Percentiles rank a stretch among this genome's conserved stretches.
phyloP scores from a whole-genome alignment of 2,329 filamentous ascomycete genomes.

The Arthrocladium fulminans region DNA sequence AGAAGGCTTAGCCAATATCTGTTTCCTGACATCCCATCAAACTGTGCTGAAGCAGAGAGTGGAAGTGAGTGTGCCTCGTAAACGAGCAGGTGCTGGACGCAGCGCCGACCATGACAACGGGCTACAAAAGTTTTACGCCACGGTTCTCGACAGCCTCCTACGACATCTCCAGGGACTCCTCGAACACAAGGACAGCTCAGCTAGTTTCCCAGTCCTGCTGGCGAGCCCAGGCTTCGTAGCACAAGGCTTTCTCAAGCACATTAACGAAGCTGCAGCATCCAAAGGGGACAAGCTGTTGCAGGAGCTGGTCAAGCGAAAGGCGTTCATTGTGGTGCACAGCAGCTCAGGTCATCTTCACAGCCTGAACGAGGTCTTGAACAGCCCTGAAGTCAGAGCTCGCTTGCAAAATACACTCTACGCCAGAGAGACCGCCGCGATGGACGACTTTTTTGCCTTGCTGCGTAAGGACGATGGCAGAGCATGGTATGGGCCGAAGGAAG shows the following conservation, averaged over 20 bases:
- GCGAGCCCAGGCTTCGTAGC: constrained; percentile 87
- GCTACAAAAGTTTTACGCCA: constrained; percentile 68
- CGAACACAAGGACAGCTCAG: constrained; percentile 30
- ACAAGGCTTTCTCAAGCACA: constrained; percentile 66
- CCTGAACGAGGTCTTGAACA: constrained; percentile 77
- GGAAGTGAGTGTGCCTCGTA: constrained; percentile 40
- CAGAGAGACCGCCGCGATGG: constrained; percentile 73
- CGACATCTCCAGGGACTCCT: constrained; percentile 65
- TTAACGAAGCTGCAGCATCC: constrained; percentile 51
- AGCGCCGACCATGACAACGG: constrained; percentile 46
- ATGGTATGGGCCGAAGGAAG: constrained; percentile 80
- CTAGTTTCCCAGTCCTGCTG: constrained; percentile 60
- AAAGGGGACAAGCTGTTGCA: constrained; percentile 64
- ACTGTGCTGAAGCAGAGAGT: constrained; percentile 42
- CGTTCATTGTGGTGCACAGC: constrained; percentile 64
- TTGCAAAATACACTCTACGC: constrained; percentile 84
- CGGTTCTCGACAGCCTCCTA: constrained; percentile 63
- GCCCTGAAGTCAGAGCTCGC: constrained; percentile 64
- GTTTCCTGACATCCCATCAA: constrained; percentile 42
- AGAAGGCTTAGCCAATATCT: constrained; percentile 52
- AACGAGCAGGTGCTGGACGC: constrained; percentile 34
- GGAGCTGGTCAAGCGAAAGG: constrained; percentile 47
- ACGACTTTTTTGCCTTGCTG: constrained; percentile 68
- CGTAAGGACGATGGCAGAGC: constrained; percentile 78
- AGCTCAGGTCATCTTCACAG: constrained; percentile 80